phyloP scores from a whole-genome alignment of 2,329 filamentous ascomycete genomes.

The Phoma sp. region DNA sequence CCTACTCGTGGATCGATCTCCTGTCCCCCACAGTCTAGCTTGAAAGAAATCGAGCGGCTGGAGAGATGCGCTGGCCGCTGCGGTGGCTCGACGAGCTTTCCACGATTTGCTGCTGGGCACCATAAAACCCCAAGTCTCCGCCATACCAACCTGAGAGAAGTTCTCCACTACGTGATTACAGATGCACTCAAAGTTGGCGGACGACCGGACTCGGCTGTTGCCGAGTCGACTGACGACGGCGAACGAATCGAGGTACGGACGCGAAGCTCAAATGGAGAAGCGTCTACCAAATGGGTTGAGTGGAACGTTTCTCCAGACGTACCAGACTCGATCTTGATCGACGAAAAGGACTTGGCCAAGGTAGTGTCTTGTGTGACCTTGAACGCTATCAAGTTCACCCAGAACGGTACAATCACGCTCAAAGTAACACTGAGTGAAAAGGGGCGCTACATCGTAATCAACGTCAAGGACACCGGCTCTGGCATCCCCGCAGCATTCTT shows the following conservation, averaged over 20 bases:
- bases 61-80: conserved; percentile 28
- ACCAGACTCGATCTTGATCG: conserved; percentile 62
- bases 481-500: conserved; percentile 72
- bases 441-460: conserved; percentile 64
- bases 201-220: conserved; percentile 59
- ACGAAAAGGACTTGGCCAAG: conserved; percentile 69
- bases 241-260: conserved; percentile 58
- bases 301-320: conserved; percentile 59
- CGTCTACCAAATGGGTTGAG: conserved; percentile 56
- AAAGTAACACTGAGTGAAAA: conserved; percentile 59
- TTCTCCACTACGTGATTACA: conserved; percentile 60
- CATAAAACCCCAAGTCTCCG: conserved; percentile 55
- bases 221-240: conserved; percentile 54
- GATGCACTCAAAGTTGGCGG: conserved; percentile 60
- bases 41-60: conserved; percentile 23
- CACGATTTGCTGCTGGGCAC: conserved; percentile 46
- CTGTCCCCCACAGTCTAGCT: conserved; percentile 19
- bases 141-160: conserved; percentile 56
- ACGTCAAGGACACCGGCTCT: conserved; percentile 69
- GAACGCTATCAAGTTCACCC: conserved; percentile 75
- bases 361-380: conserved; percentile 68
- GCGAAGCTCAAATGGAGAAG: conserved; percentile 52
- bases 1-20: conserved; percentile 25
- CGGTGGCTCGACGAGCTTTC: conserved; percentile 37
- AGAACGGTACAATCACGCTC: conserved; percentile 66